These are phyloP conservation scores for Ramaria sp. DNA, from an alignment of 768 basidiomycete genomes.

Conservation along the genomic window DNA sequence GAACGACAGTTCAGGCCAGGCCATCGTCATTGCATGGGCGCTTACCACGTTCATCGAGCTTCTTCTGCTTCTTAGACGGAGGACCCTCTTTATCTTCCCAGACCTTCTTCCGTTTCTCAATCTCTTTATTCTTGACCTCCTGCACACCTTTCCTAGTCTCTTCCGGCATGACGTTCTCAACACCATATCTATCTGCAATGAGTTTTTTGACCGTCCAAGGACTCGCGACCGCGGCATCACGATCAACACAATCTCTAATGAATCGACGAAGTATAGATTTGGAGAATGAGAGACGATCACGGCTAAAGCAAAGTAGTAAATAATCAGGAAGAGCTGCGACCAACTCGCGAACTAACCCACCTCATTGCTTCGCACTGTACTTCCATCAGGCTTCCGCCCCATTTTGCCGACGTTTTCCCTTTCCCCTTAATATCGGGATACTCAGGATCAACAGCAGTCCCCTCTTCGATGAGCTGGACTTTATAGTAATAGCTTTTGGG, in stretches of 20 bases:
- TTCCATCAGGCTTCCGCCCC: constrained; percentile 72
- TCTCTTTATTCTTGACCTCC: constrained; percentile 74
- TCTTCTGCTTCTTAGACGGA: constrained; percentile 73
- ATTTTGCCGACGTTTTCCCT: constrained; percentile 28
- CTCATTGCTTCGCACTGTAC: constrained; percentile 74
- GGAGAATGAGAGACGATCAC: constrained; percentile 91
- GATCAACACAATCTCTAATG: constrained; percentile 89
- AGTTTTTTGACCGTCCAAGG: constrained; percentile 91
- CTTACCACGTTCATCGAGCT: constrained; percentile 42
- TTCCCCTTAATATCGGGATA: not conserved
- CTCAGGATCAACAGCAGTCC: constrained; percentile 39
- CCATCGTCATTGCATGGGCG: not conserved
- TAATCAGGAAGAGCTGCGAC: constrained; percentile 5
- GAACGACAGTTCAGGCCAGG: not conserved
- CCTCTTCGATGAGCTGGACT: constrained; percentile 69
- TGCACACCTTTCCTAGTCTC: constrained; percentile 72
- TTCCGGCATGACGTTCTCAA: constrained; percentile 79
- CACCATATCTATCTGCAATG: constrained; percentile 77
- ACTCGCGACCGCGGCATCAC: constrained; percentile 84
- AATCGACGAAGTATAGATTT: constrained; percentile 96
- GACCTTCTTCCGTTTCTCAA: constrained; percentile 85
- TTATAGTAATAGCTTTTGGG: constrained; percentile 80
- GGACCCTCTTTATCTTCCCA: constrained; percentile 85
- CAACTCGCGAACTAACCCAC: constrained; percentile 30
- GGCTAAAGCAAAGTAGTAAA: constrained; percentile 34